A percentile compares a stretch with the other conserved stretches of the same genome.
phyloP scores from a whole-genome alignment of 345 rosid species.

The Eucalyptus decipiens region DNA sequence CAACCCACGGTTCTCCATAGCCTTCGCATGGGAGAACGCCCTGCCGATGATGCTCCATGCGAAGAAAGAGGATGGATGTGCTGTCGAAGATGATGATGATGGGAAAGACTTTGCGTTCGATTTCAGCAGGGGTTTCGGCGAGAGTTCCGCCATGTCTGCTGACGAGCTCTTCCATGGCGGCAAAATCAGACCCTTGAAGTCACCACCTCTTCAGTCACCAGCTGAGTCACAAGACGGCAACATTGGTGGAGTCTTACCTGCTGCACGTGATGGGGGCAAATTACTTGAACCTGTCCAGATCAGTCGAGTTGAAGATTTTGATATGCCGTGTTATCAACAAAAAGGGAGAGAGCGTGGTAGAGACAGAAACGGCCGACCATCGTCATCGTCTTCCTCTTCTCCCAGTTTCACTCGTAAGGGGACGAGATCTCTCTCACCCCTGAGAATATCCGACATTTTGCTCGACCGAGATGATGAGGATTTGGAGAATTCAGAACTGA shows the following conservation, averaged over 20 bases:
- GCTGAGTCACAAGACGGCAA: not conserved
- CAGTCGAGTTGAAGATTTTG: not conserved
- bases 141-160: conserved; percentile 19
- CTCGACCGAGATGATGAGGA: conserved; percentile 1
- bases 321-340: not conserved
- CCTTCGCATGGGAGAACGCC: not conserved
- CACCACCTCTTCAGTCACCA: conserved; percentile 5
- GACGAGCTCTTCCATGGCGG: conserved; percentile 41
- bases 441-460: conserved; percentile 6
- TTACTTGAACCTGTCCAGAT: not conserved
- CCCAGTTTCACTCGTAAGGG: conserved; percentile 8
- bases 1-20: not conserved
- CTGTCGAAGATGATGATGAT: not conserved
- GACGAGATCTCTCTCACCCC: conserved; percentile 25
- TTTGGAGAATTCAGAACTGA: not conserved
- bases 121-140: conserved; percentile 4
- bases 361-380: conserved; percentile 12
- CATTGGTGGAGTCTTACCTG: not conserved
- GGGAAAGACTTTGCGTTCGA: conserved; percentile 11
- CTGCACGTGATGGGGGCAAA: not conserved
- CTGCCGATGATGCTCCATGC: not conserved
- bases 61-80: not conserved
- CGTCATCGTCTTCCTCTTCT: not conserved
- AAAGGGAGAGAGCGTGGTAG: not conserved
- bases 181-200: conserved; percentile 30